Evolutionary conservation across 768 basidiomycete species (phyloP), one percentile per base, ranked within the genome.

Genomic region (Ephemerocybe angulata): DNA sequence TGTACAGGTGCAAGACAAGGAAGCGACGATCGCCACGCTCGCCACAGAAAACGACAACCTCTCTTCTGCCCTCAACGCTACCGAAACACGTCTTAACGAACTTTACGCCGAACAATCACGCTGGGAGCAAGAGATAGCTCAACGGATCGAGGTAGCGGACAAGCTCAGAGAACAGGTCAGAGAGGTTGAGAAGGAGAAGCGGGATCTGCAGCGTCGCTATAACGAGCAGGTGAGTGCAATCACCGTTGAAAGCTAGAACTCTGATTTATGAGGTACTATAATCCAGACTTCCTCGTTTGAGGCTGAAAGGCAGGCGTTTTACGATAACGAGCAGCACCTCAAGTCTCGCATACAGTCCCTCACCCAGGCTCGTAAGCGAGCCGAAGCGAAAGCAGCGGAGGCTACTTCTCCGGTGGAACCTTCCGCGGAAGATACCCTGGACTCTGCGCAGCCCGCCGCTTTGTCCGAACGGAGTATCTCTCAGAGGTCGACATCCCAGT

Each of bases 251-350:
- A 35, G 27, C 4, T 13, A 28, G 25, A 28, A 40, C 24, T 8
- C 37, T 57, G 19, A 48, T 47, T 58, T 59, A 54, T 58, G 59
- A 54, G 59, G 55, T 55, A 54, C 42, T 52, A 49, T 47, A 62
- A 54, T 25, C 55, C 27, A 95, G 92, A 86, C 86, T n/a, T 75
- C 83, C 17, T 88, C 88, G 3, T 95, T 94, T 65, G 93, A 96
- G 65, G 88, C 90, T 7, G 93, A 96, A 70, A 87, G 93, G 30
- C 91, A 94, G 67, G 81, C 91, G 15, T 90, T 93, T 69, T 93
- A 93, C 65, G 93, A 95, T 70, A 93, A 91, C 64, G 93, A 96
- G 63, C 89, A 94, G 66, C 92, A 93, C 69, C 85, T 94, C 60
- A 93, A 93, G 70, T 88, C 89, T 42, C 89, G 91, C 56, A 93